Base-by-base conservation (phyloP, 441 rosid species). In the Mallotus japonicus region DNA sequence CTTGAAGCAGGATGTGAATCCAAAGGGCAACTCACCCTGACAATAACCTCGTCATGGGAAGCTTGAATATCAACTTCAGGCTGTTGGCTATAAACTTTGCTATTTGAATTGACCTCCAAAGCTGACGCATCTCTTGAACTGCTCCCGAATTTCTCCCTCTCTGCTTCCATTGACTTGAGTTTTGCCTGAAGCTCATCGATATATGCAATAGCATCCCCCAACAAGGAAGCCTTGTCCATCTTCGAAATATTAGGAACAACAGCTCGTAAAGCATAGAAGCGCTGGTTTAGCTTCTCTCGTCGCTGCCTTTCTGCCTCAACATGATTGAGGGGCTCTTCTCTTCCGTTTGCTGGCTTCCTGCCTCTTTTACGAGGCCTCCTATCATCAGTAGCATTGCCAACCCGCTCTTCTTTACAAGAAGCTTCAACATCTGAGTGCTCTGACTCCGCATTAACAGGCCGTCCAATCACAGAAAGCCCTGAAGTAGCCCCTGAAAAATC, bases 181-280 rank as follows among this genome's bases (percentile, higher is more conserved):
- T 86, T 87, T 17, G 78, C 87, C 73, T 89, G 93, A 47, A 89
- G 91, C 79, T 89, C 93, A 28, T 84, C 85, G 64, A 89, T 89
- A 62, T 89, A 87, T 49, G 91, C 80, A 67, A 89, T 89, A 56
- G 91, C 93, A 78, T 89, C 93, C 59, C 93, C 93, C 46, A 89
- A 68, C 70, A 89, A 75, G 3, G 93, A 89, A 9, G 93, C 93
- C 76, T 89, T 89, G 74, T 89, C 94, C 94, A 89, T 89, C 85
- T 89, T 89, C n/a, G 94, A 89, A 75, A 89, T 87, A 76, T 89
- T 89, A 12, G 94, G 94, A 46, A 89, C 94, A 32, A 89, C 94
- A 22, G 94, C 90, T 19, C 94, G 80, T 49, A 89, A 77, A 0
- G 92, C 92, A 53, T 87, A 89, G 79, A 89, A 89, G 44, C 88